A percentile compares a stretch with the other conserved stretches of the same genome.
These are phyloP conservation scores for Kazachstania martiniae DNA, from an alignment of 805 yeast species.

Conservation along the genomic window DNA sequence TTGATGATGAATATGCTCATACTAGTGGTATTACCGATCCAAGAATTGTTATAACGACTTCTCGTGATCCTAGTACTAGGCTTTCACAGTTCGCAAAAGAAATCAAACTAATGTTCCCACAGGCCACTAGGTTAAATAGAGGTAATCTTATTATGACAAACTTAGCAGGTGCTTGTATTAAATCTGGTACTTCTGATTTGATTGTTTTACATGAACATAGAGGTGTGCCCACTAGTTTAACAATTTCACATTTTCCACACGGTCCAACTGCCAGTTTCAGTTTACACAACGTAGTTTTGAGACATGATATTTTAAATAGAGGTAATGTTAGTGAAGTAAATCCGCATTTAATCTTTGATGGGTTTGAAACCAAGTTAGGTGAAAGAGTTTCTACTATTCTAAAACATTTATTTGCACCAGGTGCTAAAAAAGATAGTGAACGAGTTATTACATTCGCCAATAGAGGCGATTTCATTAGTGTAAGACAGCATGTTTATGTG, in stretches of 20 bases:
- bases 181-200: conserved; percentile 74
- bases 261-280: conserved; percentile 96
- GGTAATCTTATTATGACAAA: conserved; percentile 86
- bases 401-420: conserved; percentile 91
- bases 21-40: conserved; percentile 87
- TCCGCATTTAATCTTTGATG: conserved; percentile 91
- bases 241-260: conserved; percentile 91
- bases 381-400: conserved; percentile 68
- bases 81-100: conserved; percentile 89
- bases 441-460: conserved; percentile 91
- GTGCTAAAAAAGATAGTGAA: conserved; percentile 82
- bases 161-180: conserved; percentile 71
- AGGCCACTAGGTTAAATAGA: conserved; percentile 78
- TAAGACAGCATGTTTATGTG: conserved; percentile 91
- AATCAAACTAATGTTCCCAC: conserved; percentile 79
- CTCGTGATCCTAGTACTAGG: conserved; percentile 80
- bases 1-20: conserved; percentile 89
- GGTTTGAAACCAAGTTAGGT: conserved; percentile 73
- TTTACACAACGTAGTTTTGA: conserved; percentile 82
- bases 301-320: conserved; percentile 80
- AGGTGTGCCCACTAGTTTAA: conserved; percentile 93
- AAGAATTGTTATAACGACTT: conserved; percentile 82
- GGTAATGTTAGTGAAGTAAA: conserved; percentile 87
- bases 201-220: conserved; percentile 89
- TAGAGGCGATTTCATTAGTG: conserved; percentile 83